phyloP scores from a whole-genome alignment of 2,329 filamentous ascomycete species.

The Hypoxylon sp. region DNA sequence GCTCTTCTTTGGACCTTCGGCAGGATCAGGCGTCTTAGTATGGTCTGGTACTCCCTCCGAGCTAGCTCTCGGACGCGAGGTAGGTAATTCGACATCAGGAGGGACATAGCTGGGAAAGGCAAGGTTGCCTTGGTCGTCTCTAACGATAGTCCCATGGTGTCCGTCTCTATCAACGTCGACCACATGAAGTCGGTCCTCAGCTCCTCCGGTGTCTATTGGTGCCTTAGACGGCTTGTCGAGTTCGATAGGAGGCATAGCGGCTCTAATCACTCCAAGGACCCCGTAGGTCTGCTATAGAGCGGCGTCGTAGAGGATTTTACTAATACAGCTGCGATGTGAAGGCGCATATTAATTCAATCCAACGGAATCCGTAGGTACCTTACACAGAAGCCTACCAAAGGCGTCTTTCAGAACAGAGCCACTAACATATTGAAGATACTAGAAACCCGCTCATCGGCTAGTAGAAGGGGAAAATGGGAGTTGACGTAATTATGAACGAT shows the following conservation, averaged over 20 bases:
- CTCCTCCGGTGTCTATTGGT: constrained; percentile 41
- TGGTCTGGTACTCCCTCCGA: constrained; percentile 24
- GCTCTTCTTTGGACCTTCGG: constrained; percentile 34
- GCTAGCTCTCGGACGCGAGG: constrained; percentile 24
- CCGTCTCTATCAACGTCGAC: constrained; percentile 33
- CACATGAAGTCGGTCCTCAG: constrained; percentile 39
- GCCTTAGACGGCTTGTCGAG: constrained; percentile 50
- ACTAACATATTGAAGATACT: constrained; percentile 3
- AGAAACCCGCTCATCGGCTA: background rate
- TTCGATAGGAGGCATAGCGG: constrained; percentile 49
- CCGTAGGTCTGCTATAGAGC: background rate
- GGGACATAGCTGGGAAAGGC: constrained; percentile 49
- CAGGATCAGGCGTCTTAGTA: constrained; percentile 9
- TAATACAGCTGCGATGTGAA: constrained; percentile 6
- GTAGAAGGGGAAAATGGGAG: background rate
- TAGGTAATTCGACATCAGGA: constrained; percentile 46
- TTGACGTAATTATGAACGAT: background rate
- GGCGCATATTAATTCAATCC: constrained; percentile 1
- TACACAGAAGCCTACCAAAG: background rate
- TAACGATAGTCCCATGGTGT: constrained; percentile 37
- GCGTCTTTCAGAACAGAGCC: background rate
- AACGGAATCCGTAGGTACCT: background rate
- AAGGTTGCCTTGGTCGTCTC: constrained; percentile 46
- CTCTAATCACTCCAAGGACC: background rate
- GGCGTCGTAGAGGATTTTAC: background rate